Percentiles rank a stretch among this genome's conserved stretches.
phyloP scores from a whole-genome alignment of 2,329 filamentous ascomycete species.

The Colletotrichum abscissum region DNA sequence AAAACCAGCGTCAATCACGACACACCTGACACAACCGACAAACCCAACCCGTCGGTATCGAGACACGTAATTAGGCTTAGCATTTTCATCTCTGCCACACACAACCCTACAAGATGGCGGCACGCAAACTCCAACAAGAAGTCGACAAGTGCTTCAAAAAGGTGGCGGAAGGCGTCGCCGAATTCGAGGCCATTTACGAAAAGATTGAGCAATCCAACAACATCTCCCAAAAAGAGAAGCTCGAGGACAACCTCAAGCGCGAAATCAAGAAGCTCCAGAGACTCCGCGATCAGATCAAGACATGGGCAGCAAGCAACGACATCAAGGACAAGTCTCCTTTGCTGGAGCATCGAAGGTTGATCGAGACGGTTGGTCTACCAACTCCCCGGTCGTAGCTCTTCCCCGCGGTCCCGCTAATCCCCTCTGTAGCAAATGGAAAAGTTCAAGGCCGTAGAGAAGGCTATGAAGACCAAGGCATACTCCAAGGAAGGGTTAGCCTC shows the following conservation, averaged over 20 bases:
- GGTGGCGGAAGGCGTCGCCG: conserved; percentile 89
- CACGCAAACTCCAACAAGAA: conserved; percentile 96
- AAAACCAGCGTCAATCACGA: conserved; percentile 15
- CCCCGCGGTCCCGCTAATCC: conserved; percentile 28
- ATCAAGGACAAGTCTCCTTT: conserved; percentile 99
- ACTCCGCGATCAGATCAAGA: conserved; percentile 98
- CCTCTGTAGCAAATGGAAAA: conserved; percentile 91
- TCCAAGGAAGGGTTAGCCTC: conserved; percentile 97
- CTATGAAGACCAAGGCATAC: conserved; percentile 99
- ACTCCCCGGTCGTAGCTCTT: conserved; percentile 32
- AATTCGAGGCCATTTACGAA: conserved; percentile 96
- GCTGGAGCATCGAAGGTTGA: conserved; percentile 92
- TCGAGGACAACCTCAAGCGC: conserved; percentile 97
- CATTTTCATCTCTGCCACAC: not conserved
- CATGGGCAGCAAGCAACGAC: conserved; percentile 97
- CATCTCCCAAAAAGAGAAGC: conserved; percentile 95
- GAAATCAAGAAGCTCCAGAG: conserved; percentile 99
- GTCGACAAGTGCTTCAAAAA: conserved; percentile 99
- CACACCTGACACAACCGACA: conserved; percentile 17
- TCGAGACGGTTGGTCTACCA: conserved; percentile 83
- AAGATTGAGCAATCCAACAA: conserved; percentile 96
- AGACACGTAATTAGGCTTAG: conserved; percentile 7
- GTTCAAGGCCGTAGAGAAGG: conserved; percentile 99
- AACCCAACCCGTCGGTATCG: conserved; percentile 12
- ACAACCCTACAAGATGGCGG: conserved; percentile 76